These are phyloP conservation scores for Sextonia rubra DNA, from an alignment of 164 flowering plant species.

Conservation along the genomic window DNA sequence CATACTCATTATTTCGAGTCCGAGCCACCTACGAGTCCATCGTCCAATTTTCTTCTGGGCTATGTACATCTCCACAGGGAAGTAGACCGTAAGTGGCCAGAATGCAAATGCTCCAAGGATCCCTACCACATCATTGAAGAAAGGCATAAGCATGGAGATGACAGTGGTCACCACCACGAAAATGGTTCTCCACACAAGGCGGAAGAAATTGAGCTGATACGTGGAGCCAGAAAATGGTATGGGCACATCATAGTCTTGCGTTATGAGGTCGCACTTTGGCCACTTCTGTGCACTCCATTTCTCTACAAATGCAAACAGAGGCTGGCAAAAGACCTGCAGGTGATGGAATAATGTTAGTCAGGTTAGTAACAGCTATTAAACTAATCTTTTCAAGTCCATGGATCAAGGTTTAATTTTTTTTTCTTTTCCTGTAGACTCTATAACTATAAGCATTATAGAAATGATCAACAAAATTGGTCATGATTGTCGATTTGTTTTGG, in stretches of 20 bases:
- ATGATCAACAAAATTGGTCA: too few relatives aligned
- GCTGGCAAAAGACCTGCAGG: slow-evolving; percentile 55
- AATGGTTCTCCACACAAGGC: slow-evolving; percentile 50
- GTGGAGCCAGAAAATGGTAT: slow-evolving; percentile 28
- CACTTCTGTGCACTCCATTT: slow-evolving; percentile 43
- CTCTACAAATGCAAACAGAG: slow-evolving; percentile 58
- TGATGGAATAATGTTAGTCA: background rate
- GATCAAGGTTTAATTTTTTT: too few relatives aligned
- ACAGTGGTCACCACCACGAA: slow-evolving; percentile 47
- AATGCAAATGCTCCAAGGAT: slow-evolving; percentile 67
- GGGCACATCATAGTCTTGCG: slow-evolving; percentile 34
- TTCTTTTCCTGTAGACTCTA: too few relatives aligned
- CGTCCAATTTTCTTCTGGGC: slow-evolving; percentile 34
- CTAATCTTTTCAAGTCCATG: too few relatives aligned
- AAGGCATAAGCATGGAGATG: slow-evolving; percentile 66
- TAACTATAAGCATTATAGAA: too few relatives aligned
- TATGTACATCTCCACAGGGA: slow-evolving; percentile 61
- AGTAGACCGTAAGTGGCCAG: slow-evolving; percentile 57
- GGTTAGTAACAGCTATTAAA: too few relatives aligned
- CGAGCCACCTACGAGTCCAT: slow-evolving; percentile 41
- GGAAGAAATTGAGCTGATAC: slow-evolving; percentile 48
- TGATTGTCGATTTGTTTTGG: too few relatives aligned
- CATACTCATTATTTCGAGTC: slow-evolving; percentile 44
- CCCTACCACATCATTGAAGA: slow-evolving; percentile 70
- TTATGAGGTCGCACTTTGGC: slow-evolving; percentile 40